Conservation (phyloP, 2,329 filamentous ascomycete species). For the Aspergillus unguis region DNA sequence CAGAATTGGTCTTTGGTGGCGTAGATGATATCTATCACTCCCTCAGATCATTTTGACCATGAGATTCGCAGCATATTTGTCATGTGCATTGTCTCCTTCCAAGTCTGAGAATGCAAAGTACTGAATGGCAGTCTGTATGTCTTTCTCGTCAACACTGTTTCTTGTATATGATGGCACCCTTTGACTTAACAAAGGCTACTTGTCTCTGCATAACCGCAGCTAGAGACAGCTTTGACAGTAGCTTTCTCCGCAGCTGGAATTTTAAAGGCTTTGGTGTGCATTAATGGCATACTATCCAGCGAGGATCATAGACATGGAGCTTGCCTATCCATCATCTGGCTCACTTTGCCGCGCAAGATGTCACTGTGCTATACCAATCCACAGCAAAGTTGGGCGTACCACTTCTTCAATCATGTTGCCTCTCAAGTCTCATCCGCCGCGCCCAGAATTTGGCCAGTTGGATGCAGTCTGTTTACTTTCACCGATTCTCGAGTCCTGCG, state of each 20-base stretch:
- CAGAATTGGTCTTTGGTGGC: not conserved
- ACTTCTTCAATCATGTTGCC: not conserved
- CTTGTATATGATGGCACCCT: not conserved
- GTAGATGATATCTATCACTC: not conserved
- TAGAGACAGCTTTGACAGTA: not conserved
- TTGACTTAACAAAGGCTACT: not conserved
- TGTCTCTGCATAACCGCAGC: conserved; percentile 2
- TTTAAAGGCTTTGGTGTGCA: conserved; percentile 2
- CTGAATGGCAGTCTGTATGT: not conserved
- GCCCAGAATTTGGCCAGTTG: too few species aligned
- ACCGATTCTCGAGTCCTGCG: too few species aligned
- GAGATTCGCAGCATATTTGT: not conserved
- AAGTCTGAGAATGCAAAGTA: too few species aligned
- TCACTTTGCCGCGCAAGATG: conserved; percentile 2
- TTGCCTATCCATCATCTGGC: not conserved
- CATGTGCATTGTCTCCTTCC: too few species aligned
- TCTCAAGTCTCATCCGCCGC: too few species aligned
- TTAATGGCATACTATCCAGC: conserved; percentile 9
- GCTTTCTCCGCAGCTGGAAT: not conserved
- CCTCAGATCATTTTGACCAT: not conserved
- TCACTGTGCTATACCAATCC: not conserved
- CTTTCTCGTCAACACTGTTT: not conserved
- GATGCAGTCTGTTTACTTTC: too few species aligned
- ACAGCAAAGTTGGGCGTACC: not conserved
- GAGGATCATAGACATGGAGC: not conserved